phyloP scores from a whole-genome alignment of 1,284 basidiomycete species.

The Ustilago trichophora region DNA sequence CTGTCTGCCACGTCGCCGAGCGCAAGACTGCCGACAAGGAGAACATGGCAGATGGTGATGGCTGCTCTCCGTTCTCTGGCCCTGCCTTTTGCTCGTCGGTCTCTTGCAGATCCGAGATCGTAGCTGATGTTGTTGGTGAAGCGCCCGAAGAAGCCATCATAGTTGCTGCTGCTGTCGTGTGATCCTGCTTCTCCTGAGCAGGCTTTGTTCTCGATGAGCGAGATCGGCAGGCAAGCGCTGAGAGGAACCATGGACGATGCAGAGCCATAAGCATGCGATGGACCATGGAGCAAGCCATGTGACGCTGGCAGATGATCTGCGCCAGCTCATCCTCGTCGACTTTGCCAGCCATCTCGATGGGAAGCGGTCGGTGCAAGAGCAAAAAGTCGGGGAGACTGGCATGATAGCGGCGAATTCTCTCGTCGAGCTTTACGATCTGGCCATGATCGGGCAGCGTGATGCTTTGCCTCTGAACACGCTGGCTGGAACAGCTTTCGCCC shows the following conservation, averaged over 20 bases:
- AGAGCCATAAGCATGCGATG: slow-evolving; percentile 32
- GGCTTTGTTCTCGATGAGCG: background rate
- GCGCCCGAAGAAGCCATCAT: background rate
- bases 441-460: slow-evolving; percentile 9
- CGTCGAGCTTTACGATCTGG: slow-evolving; percentile 22
- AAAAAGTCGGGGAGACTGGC: slow-evolving; percentile 26
- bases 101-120: no score
- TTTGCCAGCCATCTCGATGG: slow-evolving; percentile 31
- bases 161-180: background rate
- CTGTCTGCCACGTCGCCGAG: slow-evolving; percentile 31
- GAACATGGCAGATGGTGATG: slow-evolving; percentile 13
- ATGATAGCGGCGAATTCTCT: slow-evolving; percentile 32
- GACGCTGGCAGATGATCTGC: slow-evolving; percentile 33
- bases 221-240: slow-evolving; percentile 12
- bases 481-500: no score
- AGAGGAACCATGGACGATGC: slow-evolving; percentile 35
- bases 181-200: no score
- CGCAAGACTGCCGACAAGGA: slow-evolving; percentile 25
- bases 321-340: slow-evolving; percentile 24
- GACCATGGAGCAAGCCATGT: slow-evolving; percentile 30
- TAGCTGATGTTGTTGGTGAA: background rate
- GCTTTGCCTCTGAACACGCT: no score
- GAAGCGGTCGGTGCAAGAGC: slow-evolving; percentile 25
- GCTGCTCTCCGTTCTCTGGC: no score
- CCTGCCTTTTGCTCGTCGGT: no score